Conservation (phyloP, 1,284 basidiomycete species). For the Ustilago lituana region DNA sequence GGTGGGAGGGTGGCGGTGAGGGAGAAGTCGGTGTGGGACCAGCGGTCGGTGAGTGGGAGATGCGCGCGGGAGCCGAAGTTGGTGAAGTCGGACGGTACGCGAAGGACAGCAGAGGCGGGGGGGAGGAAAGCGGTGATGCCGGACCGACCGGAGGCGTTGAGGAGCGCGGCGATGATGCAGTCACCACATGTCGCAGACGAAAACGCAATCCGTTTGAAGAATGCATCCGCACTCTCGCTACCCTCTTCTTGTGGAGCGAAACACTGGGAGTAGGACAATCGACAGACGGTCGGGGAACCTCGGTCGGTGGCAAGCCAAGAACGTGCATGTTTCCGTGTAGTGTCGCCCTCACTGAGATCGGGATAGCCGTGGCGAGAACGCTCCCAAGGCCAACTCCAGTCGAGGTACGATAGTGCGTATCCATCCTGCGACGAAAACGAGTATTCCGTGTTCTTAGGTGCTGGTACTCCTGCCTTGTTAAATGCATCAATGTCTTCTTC, state of each 20-base stretch:
- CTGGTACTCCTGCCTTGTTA: slow-evolving; percentile 21
- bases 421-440: slow-evolving; percentile 48
- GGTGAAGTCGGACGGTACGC: background rate
- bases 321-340: slow-evolving; percentile 7
- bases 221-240: slow-evolving; percentile 17
- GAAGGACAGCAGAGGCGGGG: slow-evolving; percentile 5
- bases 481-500: slow-evolving; percentile 16
- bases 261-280: slow-evolving; percentile 11
- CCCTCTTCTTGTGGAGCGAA: slow-evolving; percentile 5
- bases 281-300: slow-evolving; percentile 13
- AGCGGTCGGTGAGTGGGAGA: slow-evolving; percentile 34
- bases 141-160: slow-evolving; percentile 24
- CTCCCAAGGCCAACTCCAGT: slow-evolving; percentile 49
- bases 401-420: slow-evolving; percentile 42
- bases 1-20: slow-evolving; percentile 15
- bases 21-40: slow-evolving; percentile 33
- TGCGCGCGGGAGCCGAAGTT: slow-evolving; percentile 21
- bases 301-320: slow-evolving; percentile 5
- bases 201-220: slow-evolving; percentile 51
- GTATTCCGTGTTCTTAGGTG: slow-evolving; percentile 46
- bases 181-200: slow-evolving; percentile 29
- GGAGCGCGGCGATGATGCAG: slow-evolving; percentile 42
- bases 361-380: slow-evolving; percentile 40
- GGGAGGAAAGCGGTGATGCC: slow-evolving; percentile 44
- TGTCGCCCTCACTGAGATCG: slow-evolving; percentile 21